phyloP scores from a whole-genome alignment of 2,329 filamentous ascomycete species.

The Cladosporium austrohemisphaericum region DNA sequence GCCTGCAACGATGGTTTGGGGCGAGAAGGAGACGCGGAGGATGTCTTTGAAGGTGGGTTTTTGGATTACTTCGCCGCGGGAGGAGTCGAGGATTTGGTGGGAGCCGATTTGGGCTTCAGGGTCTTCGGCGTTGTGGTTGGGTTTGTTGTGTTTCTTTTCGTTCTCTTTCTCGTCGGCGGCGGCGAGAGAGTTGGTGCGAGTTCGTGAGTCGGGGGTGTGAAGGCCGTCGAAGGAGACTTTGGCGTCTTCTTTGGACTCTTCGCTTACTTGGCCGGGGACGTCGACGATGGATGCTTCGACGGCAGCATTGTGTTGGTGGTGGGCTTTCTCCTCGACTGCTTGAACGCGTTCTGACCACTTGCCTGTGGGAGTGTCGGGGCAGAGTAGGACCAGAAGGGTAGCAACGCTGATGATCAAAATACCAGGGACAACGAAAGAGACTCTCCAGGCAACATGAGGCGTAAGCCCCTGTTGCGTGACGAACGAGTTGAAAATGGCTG shows the following conservation, averaged over 20 bases:
- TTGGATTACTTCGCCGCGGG: conserved; percentile 58
- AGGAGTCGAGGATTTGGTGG: conserved; percentile 53
- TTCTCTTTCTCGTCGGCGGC: conserved; percentile 36
- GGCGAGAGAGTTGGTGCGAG: conserved; percentile 25
- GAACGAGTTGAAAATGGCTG: conserved; percentile 78
- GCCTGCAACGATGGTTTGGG: conserved; percentile 51
- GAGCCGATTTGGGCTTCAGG: conserved; percentile 46
- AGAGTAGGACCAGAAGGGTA: conserved; percentile 66
- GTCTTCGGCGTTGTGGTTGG: conserved; percentile 20
- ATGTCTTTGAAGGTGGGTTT: conserved; percentile 60
- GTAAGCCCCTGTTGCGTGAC: conserved; percentile 56
- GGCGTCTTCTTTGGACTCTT: conserved; percentile 21
- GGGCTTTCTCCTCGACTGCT: conserved; percentile 54
- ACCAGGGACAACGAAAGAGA: conserved; percentile 80
- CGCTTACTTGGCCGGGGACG: conserved; percentile 50
- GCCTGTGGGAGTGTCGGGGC: conserved; percentile 78
- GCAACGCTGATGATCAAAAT: conserved; percentile 67
- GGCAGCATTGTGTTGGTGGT: conserved; percentile 42
- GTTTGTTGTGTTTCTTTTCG: conserved; percentile 28
- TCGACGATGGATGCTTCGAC: conserved; percentile 44
- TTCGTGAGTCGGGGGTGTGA: conserved; percentile 32
- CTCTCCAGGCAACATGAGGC: conserved; percentile 71
- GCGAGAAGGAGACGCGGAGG: conserved; percentile 59
- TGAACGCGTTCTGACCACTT: conserved; percentile 71
- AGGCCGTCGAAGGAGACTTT: conserved; percentile 22